These are phyloP conservation scores for Aspergillus sclerotialis DNA, from an alignment of 2,329 filamentous ascomycete species.

Conservation along the genomic window DNA sequence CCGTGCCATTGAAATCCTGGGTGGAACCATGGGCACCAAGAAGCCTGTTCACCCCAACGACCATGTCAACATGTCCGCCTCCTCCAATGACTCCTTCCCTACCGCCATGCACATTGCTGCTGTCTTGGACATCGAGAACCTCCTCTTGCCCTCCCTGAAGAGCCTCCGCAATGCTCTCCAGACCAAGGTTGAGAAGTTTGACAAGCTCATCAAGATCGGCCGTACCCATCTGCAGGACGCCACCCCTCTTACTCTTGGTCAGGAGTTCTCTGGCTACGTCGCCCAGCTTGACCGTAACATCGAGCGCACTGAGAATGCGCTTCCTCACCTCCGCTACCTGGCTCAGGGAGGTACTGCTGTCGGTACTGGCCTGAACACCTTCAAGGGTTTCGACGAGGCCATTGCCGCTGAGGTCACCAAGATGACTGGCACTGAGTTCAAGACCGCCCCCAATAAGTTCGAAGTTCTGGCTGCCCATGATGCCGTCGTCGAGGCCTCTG, in stretches of 20 bases:
- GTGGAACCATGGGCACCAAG: slow-evolving; percentile 90
- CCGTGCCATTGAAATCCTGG: slow-evolving; percentile 95
- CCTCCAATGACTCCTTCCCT: slow-evolving; percentile 98
- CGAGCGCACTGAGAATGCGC: slow-evolving; percentile 71
- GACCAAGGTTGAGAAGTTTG: slow-evolving; percentile 81
- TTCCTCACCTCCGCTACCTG: slow-evolving; percentile 78
- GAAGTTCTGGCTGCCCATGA: slow-evolving; percentile 95
- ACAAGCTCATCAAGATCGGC: slow-evolving; percentile 97
- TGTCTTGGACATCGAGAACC: slow-evolving; percentile 82
- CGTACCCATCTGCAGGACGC: slow-evolving; percentile 96
- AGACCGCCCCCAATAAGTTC: slow-evolving; percentile 98
- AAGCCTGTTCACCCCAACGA: slow-evolving; percentile 99
- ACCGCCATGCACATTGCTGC: slow-evolving; percentile 99
- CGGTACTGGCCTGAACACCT: slow-evolving; percentile 96
- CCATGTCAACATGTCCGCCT: slow-evolving; percentile 98
- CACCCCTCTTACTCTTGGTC: slow-evolving; percentile 86
- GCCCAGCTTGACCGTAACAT: slow-evolving; percentile 89
- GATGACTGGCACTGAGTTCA: slow-evolving; percentile 88
- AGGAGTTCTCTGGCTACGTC: slow-evolving; percentile 97
- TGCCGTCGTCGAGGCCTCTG: slow-evolving; percentile 88
- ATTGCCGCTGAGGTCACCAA: slow-evolving; percentile 86
- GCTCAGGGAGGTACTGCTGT: slow-evolving; percentile 96
- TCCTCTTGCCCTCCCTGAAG: slow-evolving; percentile 74
- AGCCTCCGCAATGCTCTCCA: slow-evolving; percentile 78
- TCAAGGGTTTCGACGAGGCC: slow-evolving; percentile 87